Evolutionary conservation across 176 grass and related monocot species (phyloP).

Genomic region (Guadua angustifolia): DNA sequence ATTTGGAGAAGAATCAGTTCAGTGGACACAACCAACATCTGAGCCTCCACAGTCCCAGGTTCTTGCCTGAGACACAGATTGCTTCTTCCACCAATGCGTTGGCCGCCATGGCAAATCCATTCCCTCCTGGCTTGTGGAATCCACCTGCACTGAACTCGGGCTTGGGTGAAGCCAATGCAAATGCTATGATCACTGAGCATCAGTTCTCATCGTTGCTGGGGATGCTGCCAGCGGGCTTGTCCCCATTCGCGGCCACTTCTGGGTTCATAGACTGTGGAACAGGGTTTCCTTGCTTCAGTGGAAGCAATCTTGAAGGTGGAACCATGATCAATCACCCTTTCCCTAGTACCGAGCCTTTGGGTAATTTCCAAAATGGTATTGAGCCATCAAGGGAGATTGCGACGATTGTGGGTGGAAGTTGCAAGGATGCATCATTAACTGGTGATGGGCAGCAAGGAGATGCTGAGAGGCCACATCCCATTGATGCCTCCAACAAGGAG

Average conservation of each 20-base stretch:
- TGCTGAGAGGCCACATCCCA: not conserved
- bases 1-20: too few relatives aligned
- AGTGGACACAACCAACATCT: too few relatives aligned
- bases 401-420: conserved; percentile 21
- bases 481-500: conserved; percentile 35
- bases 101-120: conserved; percentile 38
- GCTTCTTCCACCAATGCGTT: conserved; percentile 24
- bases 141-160: conserved; percentile 33
- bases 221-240: conserved; percentile 17
- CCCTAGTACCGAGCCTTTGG: conserved; percentile 33
- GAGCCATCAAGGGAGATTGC: conserved; percentile 34
- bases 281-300: conserved; percentile 52
- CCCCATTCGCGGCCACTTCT: conserved; percentile 43
- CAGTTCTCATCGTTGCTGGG: too few relatives aligned
- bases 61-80: conserved; percentile 32
- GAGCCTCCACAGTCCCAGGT: too few relatives aligned
- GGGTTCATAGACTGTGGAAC: conserved; percentile 56
- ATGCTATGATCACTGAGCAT: not conserved
- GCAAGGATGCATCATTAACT: conserved; percentile 11
- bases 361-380: conserved; percentile 19
- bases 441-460: conserved; percentile 38
- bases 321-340: conserved; percentile 43
- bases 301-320: conserved; percentile 27
- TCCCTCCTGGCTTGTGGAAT: conserved; percentile 51
- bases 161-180: conserved; percentile 31